Evolutionary conservation across 257 asterid species (phyloP), one percentile per base, ranked within the genome.

Genomic region (Rubia yunnanensis): DNA sequence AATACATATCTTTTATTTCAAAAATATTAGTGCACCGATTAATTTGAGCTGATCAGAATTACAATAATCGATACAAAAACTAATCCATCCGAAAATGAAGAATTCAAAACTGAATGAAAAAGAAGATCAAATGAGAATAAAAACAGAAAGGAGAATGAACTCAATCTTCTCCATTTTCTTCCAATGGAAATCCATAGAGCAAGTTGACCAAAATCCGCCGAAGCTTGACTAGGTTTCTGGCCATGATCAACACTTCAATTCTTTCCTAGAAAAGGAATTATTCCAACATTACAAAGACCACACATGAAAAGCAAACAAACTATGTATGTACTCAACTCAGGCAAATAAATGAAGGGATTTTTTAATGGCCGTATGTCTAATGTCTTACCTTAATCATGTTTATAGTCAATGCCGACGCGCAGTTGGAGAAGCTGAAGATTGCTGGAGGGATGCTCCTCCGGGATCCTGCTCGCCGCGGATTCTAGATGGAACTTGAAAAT

Each of bases 401-500:
- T 44, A 17, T 44, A 14, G 52, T 10, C 52, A 4, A 15, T 44
- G 52, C 17, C 1, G 52, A 2, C 20, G 8, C 52, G n/a, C n/a
- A n/a, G n/a, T n/a, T n/a, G n/a, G n/a, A n/a, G n/a, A n/a, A n/a
- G n/a, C n/a, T n/a, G n/a, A n/a, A n/a, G n/a, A n/a, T n/a, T n/a
- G n/a, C n/a, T n/a, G n/a, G n/a, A n/a, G n/a, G n/a, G n/a, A n/a
- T n/a, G n/a, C n/a, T n/a, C 39, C 57, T 58, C 36, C 79, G 0
- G 65, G 60, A 24, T 75, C 81, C 14, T 85, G 85, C 32, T 85
- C 84, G 0, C 78, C 86, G 18, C 73, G 81, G 67, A 74, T 74
- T 67, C 79, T 69, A 30, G 86, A 73, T 0, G 86, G 86, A 34
- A 76, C 73, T 20, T 77, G 82, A 79, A 79, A 82, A 61, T 79